phyloP scores from a whole-genome alignment of 2,329 filamentous ascomycete species.

The Sphaerulina populicola region DNA sequence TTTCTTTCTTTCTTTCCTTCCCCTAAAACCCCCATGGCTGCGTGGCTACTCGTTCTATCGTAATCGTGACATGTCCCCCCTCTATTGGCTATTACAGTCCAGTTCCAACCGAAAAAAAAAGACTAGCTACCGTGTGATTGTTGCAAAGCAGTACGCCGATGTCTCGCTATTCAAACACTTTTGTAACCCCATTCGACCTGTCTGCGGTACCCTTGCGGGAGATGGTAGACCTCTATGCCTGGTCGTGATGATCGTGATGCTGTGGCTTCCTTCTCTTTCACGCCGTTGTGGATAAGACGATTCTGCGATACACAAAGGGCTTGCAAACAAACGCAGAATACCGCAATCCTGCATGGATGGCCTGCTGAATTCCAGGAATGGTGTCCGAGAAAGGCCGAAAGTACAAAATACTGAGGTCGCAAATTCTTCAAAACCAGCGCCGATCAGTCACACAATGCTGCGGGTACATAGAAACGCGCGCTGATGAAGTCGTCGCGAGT shows the following conservation, averaged over 20 bases:
- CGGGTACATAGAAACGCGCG: too few relatives aligned
- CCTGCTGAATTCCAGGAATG: neutral
- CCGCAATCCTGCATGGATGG: neutral
- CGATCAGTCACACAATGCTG: too few relatives aligned
- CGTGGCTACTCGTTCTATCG: too few relatives aligned
- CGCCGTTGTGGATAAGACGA: neutral
- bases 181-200: neutral
- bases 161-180: neutral
- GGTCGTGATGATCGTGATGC: conserved; percentile 1
- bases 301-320: neutral
- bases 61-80: too few relatives aligned
- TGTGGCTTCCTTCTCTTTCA: conserved; percentile 3
- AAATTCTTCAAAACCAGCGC: too few relatives aligned
- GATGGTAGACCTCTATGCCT: neutral
- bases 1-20: too few relatives aligned
- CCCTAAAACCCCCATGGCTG: too few relatives aligned
- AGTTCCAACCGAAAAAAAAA: conserved; percentile 3
- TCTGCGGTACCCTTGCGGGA: conserved; percentile 8
- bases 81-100: neutral
- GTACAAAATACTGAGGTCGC: too few relatives aligned
- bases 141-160: conserved; percentile 8
- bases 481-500: too few relatives aligned
- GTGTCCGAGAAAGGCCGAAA: neutral
- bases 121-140: conserved; percentile 9
- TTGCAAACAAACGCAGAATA: conserved; percentile 6